phyloP scores from a whole-genome alignment of 345 rosid genomes.

The Lenwebbia sp. region DNA sequence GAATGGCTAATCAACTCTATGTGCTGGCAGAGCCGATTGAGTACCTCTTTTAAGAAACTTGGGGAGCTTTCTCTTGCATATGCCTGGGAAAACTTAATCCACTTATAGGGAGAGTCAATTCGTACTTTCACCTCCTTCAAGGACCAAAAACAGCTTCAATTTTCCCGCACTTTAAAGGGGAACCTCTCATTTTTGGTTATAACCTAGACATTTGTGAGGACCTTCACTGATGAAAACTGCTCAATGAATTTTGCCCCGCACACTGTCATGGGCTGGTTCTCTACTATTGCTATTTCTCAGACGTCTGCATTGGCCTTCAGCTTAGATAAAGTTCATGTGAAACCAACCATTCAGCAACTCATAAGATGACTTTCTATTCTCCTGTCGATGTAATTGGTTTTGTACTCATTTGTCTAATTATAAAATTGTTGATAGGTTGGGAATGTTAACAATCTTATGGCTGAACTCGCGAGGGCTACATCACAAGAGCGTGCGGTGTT shows the following conservation, averaged over 20 bases:
- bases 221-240: neutral
- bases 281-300: neutral
- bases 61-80: too few relatives aligned
- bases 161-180: neutral
- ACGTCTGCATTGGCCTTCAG: neutral
- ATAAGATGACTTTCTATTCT: neutral
- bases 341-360: neutral
- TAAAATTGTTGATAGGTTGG: conserved; percentile 32
- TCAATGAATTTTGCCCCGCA: neutral
- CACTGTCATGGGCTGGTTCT: neutral
- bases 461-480: conserved; percentile 39
- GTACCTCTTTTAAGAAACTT: too few relatives aligned
- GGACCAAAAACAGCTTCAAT: neutral
- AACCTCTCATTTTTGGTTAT: neutral
- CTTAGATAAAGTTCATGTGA: neutral
- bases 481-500: conserved; percentile 50
- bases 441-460: conserved; percentile 29
- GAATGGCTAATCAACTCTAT: neutral
- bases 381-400: neutral
- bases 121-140: neutral
- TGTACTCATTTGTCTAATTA: neutral
- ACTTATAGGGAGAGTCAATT: too few relatives aligned
- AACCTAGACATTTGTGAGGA: neutral
- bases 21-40: too few relatives aligned
- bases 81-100: too few relatives aligned